Percentiles rank a stretch among this genome's conserved stretches.
phyloP scores from a whole-genome alignment of 1,284 basidiomycete genomes.

The Coniferiporia weirii region DNA sequence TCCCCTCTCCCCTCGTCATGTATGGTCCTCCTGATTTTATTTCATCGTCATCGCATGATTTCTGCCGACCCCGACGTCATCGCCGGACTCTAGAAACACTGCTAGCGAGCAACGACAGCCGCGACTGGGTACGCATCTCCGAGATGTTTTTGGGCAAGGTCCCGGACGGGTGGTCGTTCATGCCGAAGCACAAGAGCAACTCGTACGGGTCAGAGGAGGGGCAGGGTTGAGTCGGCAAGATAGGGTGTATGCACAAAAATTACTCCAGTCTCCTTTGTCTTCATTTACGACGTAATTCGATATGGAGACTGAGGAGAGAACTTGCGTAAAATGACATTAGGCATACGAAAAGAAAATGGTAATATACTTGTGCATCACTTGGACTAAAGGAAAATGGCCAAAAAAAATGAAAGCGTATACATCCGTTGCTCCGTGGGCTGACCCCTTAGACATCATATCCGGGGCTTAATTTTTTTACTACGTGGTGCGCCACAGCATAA shows the following conservation, averaged over 20 bases:
- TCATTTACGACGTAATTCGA: neutral
- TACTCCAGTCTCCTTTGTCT: too few species aligned
- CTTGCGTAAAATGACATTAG: too few species aligned
- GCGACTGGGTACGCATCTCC: conserved; percentile 94
- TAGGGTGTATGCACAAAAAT: neutral
- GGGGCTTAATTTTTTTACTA: too few species aligned
- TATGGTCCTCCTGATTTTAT: too few species aligned
- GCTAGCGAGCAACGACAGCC: conserved; percentile 72
- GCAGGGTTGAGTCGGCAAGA: conserved; percentile 28
- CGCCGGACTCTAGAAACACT: conserved; percentile 59
- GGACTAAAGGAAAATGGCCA: too few species aligned
- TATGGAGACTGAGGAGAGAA: neutral
- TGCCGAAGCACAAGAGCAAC: conserved; percentile 74
- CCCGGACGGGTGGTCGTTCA: conserved; percentile 63
- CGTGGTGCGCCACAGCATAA: too few species aligned
- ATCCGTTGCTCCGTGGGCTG: too few species aligned
- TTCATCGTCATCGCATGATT: neutral
- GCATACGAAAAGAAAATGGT: too few species aligned
- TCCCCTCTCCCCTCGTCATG: neutral
- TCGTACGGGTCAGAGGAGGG: conserved; percentile 53
- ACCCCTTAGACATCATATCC: too few species aligned
- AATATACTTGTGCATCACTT: too few species aligned
- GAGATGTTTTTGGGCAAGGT: conserved; percentile 88
- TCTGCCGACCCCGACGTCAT: neutral
- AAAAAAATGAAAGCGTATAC: too few species aligned